These are phyloP conservation scores for Kalmusia sp. DNA, from an alignment of 2,329 filamentous ascomycete species.

Conservation along the genomic window DNA sequence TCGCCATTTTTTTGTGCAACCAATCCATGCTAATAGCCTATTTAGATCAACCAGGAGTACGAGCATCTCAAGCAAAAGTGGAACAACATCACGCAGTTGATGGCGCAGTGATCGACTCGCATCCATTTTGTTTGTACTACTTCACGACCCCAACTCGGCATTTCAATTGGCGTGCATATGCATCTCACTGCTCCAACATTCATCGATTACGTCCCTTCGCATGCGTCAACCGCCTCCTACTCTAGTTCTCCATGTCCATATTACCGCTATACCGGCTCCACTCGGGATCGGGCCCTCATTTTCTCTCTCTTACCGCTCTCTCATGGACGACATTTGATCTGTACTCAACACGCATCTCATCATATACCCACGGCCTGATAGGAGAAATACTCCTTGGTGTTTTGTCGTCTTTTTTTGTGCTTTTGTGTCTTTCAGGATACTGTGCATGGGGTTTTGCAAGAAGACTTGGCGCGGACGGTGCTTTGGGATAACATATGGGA, in stretches of 20 bases:
- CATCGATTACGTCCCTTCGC: slow-evolving; percentile 23
- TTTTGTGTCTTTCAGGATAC: slow-evolving; percentile 23
- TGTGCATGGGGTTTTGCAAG: slow-evolving; percentile 14
- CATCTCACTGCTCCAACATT: slow-evolving; percentile 28
- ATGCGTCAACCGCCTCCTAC: slow-evolving; percentile 32
- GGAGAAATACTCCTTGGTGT: slow-evolving; percentile 15
- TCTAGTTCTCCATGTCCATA: slow-evolving; percentile 42
- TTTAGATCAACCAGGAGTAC: slow-evolving; percentile 56
- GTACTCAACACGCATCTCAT: slow-evolving; percentile 22
- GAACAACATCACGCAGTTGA: slow-evolving; percentile 55
- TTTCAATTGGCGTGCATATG: slow-evolving; percentile 1
- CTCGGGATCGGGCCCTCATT: background rate
- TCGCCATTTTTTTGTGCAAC: background rate
- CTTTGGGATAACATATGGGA: slow-evolving; percentile 10
- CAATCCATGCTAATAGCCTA: slow-evolving; percentile 20
- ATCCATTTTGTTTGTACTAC: background rate
- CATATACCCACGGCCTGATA: slow-evolving; percentile 31
- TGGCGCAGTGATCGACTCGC: slow-evolving; percentile 40
- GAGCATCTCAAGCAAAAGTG: slow-evolving; percentile 58
- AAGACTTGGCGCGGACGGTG: slow-evolving; percentile 15
- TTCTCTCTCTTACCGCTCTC: background rate
- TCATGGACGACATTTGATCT: slow-evolving; percentile 8
- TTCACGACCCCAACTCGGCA: background rate
- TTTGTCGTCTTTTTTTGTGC: slow-evolving; percentile 15
- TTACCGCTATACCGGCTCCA: slow-evolving; percentile 17